Evolutionary conservation across 345 rosid genomes (phyloP).

Genomic region (Acer campestre): DNA sequence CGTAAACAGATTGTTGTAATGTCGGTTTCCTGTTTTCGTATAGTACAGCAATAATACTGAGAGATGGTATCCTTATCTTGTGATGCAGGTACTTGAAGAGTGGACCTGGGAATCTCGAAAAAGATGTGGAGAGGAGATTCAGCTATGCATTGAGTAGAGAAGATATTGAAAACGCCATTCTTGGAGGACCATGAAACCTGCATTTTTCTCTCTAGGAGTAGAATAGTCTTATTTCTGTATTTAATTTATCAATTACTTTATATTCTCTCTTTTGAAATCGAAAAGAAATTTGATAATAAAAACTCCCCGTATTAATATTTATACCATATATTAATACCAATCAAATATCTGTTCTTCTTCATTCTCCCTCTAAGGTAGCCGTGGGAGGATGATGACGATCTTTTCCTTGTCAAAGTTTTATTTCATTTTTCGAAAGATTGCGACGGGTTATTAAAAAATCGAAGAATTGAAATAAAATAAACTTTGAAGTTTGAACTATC

Average conservation of each 20-base stretch:
- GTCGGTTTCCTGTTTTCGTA: neutral
- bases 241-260: neutral
- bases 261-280: neutral
- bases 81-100: conserved; percentile 78
- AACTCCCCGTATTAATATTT: neutral
- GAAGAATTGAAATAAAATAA: too few species aligned
- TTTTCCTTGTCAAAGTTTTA: neutral
- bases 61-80: conserved; percentile 8
- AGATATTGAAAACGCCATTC: conserved; percentile 88
- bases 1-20: neutral
- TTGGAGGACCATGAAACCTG: conserved; percentile 71
- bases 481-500: too few species aligned
- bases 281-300: neutral
- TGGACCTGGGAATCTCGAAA: conserved; percentile 91
- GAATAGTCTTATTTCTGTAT: neutral
- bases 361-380: too few species aligned
- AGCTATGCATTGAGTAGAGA: conserved; percentile 93
- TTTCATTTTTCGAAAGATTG: neutral
- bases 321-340: neutral
- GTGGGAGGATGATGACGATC: too few species aligned
- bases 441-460: too few species aligned
- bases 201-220: neutral
- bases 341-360: too few species aligned
- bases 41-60: neutral
- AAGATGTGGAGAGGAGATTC: conserved; percentile 93